phyloP scores from a whole-genome alignment of 2,329 filamentous ascomycete species.

The Magnaporthales sp. region DNA sequence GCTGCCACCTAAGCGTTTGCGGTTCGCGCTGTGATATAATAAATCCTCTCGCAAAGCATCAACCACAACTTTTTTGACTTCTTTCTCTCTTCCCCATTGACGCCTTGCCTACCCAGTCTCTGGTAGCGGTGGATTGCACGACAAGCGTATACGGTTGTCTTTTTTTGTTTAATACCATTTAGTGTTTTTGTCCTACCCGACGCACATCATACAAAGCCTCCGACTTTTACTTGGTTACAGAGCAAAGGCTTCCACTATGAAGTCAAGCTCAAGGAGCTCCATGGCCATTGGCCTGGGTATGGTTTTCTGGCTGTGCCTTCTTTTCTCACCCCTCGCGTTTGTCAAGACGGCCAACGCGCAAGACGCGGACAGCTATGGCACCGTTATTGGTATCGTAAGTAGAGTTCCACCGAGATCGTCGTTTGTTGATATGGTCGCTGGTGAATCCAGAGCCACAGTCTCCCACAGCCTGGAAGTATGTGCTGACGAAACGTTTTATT shows the following conservation, averaged over 20 bases:
- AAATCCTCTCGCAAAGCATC: neutral
- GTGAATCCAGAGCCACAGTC: neutral
- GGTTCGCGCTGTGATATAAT: neutral
- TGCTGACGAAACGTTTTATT: neutral
- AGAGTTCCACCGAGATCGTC: neutral
- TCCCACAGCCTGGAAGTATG: too few species aligned
- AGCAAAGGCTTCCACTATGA: slow-evolving; percentile 8
- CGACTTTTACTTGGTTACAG: neutral
- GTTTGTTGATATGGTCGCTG: neutral
- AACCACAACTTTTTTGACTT: neutral
- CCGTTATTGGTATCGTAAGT: slow-evolving; percentile 83
- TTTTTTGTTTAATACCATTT: neutral
- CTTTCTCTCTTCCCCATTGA: neutral
- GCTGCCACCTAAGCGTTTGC: slow-evolving; percentile 5
- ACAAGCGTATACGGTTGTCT: neutral
- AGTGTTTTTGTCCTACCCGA: neutral
- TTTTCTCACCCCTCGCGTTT: slow-evolving; percentile 82
- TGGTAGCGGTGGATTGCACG: neutral
- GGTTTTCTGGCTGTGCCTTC: slow-evolving; percentile 82
- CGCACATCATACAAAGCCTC: neutral
- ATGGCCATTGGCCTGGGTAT: slow-evolving; percentile 60
- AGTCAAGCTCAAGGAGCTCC: slow-evolving; percentile 14
- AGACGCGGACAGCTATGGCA: slow-evolving; percentile 71
- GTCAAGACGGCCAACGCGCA: slow-evolving; percentile 68
- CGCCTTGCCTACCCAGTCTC: neutral